Base-by-base conservation (phyloP, 192 early-diverging fungal species). In the Mortierella antarctica region DNA sequence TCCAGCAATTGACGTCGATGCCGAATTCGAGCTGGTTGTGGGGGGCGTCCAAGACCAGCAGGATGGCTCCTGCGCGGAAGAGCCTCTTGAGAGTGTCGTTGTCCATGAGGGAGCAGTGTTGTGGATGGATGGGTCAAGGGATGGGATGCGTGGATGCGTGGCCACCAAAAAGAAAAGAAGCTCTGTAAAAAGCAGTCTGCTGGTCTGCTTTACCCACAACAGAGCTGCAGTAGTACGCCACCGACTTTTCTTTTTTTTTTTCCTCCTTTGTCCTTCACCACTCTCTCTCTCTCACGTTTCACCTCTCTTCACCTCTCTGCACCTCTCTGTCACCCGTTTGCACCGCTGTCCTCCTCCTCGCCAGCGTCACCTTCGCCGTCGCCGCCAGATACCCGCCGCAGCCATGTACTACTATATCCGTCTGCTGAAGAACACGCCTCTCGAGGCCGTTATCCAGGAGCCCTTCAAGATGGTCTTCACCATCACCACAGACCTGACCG, bases 1-100 rank as follows among this genome's bases (percentile, higher is more conserved):
- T 86, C 96, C 96, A 99, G 20, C 90, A 89, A 74, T 93, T 94
- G 77, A 90, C 88, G 74, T 98, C 97, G 60, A 98, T 91, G 13
- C 97, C 97, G 74, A 99, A 96, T 73, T 96, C 75, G 23, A 70
- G 71, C 20, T 69, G 80, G 23, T 91, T 87, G 13, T 70, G 54
- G 2, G 97, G 96, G 12, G 93, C 92, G 73, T 95, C 90, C 10
- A 97, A 74, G 53, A 97, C 88, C 17, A 99, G 75, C n/a, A 98
- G 73, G 52, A 91, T 86, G 14, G 90, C 96, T 18, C 94, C 95
- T 20, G 89, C 83, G 11, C 91, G 89, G 74, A 96, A 96, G 31
- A 96, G 72, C 45, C 62, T 72, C 70, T 91, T 90, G 0, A 95
- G 93, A n/a, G 92, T 91, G 57, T 92, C 86, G 76, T 95, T 95